phyloP scores from a whole-genome alignment of 805 yeast species.

The Kodamaea fukazawae region DNA sequence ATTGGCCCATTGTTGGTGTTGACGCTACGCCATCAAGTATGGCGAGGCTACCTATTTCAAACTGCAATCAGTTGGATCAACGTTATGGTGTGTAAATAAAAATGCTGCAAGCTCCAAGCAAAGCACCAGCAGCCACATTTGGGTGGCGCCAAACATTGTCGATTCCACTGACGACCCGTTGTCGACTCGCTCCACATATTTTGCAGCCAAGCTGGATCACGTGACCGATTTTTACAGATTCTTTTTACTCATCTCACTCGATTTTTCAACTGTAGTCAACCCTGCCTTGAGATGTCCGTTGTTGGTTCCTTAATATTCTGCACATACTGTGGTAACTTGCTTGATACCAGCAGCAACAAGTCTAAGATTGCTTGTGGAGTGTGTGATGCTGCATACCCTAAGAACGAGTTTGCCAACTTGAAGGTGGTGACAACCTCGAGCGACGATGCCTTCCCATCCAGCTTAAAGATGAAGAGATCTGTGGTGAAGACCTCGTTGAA shows the following conservation, averaged over 20 bases:
- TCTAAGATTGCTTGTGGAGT: constrained; percentile 55
- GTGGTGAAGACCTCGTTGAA: constrained; percentile 84
- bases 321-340: constrained; percentile 84
- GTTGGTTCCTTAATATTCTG: constrained; percentile 96
- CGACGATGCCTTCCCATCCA: constrained; percentile 91
- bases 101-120: too few species aligned
- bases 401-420: constrained; percentile 64
- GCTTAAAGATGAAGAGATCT: constrained; percentile 75
- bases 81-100: too few species aligned
- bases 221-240: neutral
- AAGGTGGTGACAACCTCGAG: constrained; percentile 86
- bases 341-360: constrained; percentile 60
- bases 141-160: too few species aligned
- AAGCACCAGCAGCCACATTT: too few species aligned
- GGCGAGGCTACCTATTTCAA: too few species aligned
- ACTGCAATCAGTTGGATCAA: too few species aligned
- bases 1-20: too few species aligned
- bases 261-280: constrained; percentile 4
- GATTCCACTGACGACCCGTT: too few species aligned
- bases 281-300: constrained; percentile 64
- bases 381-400: constrained; percentile 43
- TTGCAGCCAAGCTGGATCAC: neutral
- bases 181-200: too few species aligned
- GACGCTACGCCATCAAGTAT: too few species aligned
- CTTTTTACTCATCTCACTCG: constrained; percentile 4